Evolutionary conservation across 768 basidiomycete species (phyloP).

Genomic region (Leucosporidium yakuticum): DNA sequence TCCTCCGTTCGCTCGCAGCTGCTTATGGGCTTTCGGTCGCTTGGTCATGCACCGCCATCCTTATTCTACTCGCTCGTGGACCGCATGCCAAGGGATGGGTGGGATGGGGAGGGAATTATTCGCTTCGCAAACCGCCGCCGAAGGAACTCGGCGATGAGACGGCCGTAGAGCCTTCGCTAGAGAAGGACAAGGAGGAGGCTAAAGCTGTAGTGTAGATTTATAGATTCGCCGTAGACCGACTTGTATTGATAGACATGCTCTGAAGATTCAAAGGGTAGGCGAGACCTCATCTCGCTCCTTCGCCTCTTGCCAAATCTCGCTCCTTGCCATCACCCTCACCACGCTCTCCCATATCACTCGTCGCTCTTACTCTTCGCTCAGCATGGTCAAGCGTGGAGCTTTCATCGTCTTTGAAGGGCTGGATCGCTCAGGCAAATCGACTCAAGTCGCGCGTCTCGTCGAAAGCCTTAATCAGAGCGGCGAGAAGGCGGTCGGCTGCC

Average conservation of each 20-base stretch:
- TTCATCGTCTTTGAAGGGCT: constrained; percentile 94
- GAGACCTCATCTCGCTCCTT: no score
- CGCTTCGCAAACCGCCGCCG: neutral
- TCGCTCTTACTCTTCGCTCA: no score
- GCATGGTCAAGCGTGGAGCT: constrained; percentile 51
- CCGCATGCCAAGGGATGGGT: neutral
- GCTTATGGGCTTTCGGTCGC: neutral
- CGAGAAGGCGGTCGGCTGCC: constrained; percentile 57
- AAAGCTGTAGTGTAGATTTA: no score
- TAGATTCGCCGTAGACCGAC: no score
- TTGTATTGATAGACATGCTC: no score
- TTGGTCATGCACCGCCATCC: neutral
- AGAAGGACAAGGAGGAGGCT: no score
- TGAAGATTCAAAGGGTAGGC: no score
- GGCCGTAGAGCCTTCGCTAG: no score
- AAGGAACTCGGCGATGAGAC: no score
- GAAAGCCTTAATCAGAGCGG: constrained; percentile 50
- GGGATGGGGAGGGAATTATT: neutral
- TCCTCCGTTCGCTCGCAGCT: neutral
- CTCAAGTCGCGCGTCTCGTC: constrained; percentile 64
- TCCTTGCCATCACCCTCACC: no score
- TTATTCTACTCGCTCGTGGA: neutral
- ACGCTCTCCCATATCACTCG: no score
- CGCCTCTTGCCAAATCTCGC: no score
- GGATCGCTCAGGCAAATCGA: constrained; percentile 92